Conservation (phyloP, 1,284 basidiomycete genomes). For the Kalmanozyma brasiliensis region DNA sequence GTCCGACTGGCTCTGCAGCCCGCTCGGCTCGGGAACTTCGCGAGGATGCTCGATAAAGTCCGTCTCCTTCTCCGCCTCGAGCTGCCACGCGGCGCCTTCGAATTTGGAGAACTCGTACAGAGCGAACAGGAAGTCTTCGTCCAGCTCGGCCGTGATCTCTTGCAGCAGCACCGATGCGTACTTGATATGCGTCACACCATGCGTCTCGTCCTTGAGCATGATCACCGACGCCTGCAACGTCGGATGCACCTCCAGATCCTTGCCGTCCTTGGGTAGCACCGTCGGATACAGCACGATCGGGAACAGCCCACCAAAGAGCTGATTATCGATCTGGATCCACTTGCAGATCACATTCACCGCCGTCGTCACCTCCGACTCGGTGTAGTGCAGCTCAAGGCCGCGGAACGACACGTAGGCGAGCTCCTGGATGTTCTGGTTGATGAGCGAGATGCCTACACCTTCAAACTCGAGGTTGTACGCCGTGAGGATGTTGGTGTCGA, state of each 20-base stretch:
- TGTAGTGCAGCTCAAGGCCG: slow-evolving; percentile 85
- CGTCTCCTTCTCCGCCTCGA: slow-evolving; percentile 39
- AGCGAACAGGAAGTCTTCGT: slow-evolving; percentile 95
- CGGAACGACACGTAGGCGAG: slow-evolving; percentile 88
- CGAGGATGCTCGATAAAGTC: slow-evolving; percentile 80
- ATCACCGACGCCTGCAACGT: slow-evolving; percentile 89
- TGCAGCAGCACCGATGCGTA: slow-evolving; percentile 95
- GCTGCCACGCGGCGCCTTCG: slow-evolving; percentile 72
- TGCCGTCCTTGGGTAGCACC: slow-evolving; percentile 83
- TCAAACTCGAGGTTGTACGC: slow-evolving; percentile 82
- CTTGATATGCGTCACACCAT: slow-evolving; percentile 96
- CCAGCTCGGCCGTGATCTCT: slow-evolving; percentile 92
- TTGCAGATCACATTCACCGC: slow-evolving; percentile 85
- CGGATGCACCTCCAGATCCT: slow-evolving; percentile 82
- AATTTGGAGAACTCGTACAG: slow-evolving; percentile 91
- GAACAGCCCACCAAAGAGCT: slow-evolving; percentile 94
- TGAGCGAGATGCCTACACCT: slow-evolving; percentile 90
- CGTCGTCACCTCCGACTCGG: slow-evolving; percentile 82
- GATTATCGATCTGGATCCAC: slow-evolving; percentile 88
- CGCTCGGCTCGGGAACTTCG: slow-evolving; percentile 82
- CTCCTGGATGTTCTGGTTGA: slow-evolving; percentile 88
- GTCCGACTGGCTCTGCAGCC: slow-evolving; percentile 67
- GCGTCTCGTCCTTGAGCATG: slow-evolving; percentile 85
- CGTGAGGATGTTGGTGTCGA: slow-evolving; percentile 77
- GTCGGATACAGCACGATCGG: slow-evolving; percentile 96